Conservation (phyloP, 345 rosid genomes). For the Lumnitzera littorea region DNA sequence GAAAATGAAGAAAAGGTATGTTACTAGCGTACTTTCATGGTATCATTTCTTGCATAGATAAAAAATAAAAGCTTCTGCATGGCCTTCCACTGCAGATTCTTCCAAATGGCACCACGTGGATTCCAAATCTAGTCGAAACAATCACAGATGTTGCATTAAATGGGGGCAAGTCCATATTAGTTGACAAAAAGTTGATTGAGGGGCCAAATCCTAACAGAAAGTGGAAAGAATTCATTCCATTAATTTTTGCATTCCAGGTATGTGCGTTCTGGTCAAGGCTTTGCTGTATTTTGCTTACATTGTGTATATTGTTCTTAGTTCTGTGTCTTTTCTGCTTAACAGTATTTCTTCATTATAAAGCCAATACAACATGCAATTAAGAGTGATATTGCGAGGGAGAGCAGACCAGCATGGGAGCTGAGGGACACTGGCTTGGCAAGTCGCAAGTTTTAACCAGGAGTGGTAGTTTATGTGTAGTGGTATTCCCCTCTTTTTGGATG, state of each 20-base stretch:
- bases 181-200: conserved; percentile 49
- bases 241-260: conserved; percentile 42
- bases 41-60: not conserved
- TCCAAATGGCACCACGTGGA: conserved; percentile 47
- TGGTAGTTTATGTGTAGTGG: too few relatives aligned
- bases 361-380: conserved; percentile 37
- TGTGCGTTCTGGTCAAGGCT: conserved; percentile 6
- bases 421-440: conserved; percentile 10
- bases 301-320: not conserved
- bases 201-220: conserved; percentile 48
- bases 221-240: conserved; percentile 41
- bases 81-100: conserved; percentile 28
- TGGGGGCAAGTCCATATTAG: conserved; percentile 31
- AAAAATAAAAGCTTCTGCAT: not conserved
- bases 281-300: not conserved
- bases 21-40: conserved; percentile 2
- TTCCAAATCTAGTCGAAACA: conserved; percentile 33
- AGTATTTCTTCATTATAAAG: conserved; percentile 36
- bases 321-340: conserved; percentile 3
- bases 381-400: conserved; percentile 30
- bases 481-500: too few relatives aligned
- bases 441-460: not conserved
- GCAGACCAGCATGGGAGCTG: conserved; percentile 32
- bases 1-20: conserved; percentile 55
- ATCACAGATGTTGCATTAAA: conserved; percentile 36